Evolutionary conservation across 1,284 basidiomycete species (phyloP).

Genomic region (Boletus hoseneyae): DNA sequence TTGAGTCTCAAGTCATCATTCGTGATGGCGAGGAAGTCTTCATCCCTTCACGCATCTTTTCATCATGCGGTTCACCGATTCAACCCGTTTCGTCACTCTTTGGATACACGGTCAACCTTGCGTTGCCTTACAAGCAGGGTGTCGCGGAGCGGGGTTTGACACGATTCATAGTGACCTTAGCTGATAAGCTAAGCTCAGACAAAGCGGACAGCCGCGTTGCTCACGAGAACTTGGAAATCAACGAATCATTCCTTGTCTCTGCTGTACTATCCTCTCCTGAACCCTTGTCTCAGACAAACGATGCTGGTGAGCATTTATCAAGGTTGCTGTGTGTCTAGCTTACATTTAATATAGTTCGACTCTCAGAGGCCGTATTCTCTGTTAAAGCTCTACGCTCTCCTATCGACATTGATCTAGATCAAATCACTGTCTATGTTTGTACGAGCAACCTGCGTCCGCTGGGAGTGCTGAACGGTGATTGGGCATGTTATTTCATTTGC

Average conservation of each 20-base stretch:
- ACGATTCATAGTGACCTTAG: constrained; percentile 52
- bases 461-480: constrained; percentile 83
- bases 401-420: constrained; percentile 38
- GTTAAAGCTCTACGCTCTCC: constrained; percentile 34
- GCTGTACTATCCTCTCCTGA: constrained; percentile 20
- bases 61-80: constrained; percentile 17
- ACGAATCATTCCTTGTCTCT: constrained; percentile 63
- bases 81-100: constrained; percentile 26
- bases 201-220: constrained; percentile 20
- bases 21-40: constrained; percentile 46
- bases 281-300: constrained; percentile 11
- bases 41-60: constrained; percentile 23
- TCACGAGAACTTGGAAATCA: constrained; percentile 56
- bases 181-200: constrained; percentile 18
- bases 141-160: constrained; percentile 50
- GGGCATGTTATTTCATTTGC: constrained; percentile 53
- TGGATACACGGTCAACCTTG: constrained; percentile 44
- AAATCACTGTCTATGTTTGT: constrained; percentile 52
- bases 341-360: constrained; percentile 5
- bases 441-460: constrained; percentile 66
- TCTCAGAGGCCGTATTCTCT: constrained; percentile 22
- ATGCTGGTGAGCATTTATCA: constrained; percentile 14
- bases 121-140: constrained; percentile 76
- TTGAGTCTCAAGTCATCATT: constrained; percentile 40
- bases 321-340: neutral